Conservation (phyloP, 441 rosid species). For the Manihot esculenta region DNA sequence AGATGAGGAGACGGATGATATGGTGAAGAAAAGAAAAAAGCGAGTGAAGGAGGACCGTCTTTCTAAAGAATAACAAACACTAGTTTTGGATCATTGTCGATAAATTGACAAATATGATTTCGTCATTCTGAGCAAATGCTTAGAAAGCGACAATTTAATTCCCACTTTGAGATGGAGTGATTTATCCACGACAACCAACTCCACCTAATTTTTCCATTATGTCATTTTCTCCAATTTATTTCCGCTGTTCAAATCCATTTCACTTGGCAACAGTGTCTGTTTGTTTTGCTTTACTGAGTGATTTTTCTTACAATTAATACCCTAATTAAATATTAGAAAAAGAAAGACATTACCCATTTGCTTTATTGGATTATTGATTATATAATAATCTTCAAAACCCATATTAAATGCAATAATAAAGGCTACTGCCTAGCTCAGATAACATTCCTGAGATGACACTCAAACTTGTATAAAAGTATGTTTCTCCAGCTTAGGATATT, state of each 20-base stretch:
- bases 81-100: background rate
- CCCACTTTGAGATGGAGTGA: background rate
- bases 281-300: no score
- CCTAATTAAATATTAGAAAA: no score
- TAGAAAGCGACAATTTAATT: background rate
- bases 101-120: background rate
- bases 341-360: slow-evolving; percentile 21
- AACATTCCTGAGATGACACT: no score
- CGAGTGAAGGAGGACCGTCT: background rate
- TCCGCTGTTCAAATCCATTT: slow-evolving; percentile 9
- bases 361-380: slow-evolving; percentile 4
- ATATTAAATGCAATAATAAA: no score
- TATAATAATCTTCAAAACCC: background rate
- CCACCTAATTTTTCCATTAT: background rate
- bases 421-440: no score
- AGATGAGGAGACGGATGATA: background rate
- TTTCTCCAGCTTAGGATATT: background rate
- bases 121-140: slow-evolving; percentile 11
- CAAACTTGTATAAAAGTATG: background rate
- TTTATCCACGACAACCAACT: background rate
- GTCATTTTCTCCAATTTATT: background rate
- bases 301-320: no score
- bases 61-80: background rate
- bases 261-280: background rate
- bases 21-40: background rate